These are phyloP conservation scores for Podospora anserina DNA, from an alignment of 495 filamentous ascomycete species.

Conservation along the genomic window DNA sequence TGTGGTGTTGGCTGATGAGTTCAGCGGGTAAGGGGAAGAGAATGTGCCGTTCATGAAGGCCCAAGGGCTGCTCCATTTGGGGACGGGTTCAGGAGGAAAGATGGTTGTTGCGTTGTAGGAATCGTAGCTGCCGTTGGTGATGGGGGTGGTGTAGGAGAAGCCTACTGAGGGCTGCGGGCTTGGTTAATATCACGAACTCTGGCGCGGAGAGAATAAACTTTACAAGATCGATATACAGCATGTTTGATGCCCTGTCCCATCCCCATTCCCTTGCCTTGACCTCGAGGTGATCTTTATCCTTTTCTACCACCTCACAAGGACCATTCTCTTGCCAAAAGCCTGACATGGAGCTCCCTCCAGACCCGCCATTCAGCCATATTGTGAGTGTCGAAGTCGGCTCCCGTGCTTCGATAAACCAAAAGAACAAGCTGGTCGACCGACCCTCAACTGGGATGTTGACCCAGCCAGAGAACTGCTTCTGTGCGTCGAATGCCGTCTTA, in stretches of 20 bases:
- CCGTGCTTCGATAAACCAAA: constrained; percentile 71
- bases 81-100: constrained; percentile 28
- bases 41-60: constrained; percentile 61
- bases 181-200: background rate
- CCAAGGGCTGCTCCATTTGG: constrained; percentile 23
- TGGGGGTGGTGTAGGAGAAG: constrained; percentile 54
- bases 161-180: constrained; percentile 39
- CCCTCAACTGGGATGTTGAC: constrained; percentile 48
- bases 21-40: constrained; percentile 46
- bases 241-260: constrained; percentile 71
- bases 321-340: constrained; percentile 63
- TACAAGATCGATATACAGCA: constrained; percentile 69
- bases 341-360: constrained; percentile 62
- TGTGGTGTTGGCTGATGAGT: constrained; percentile 61
- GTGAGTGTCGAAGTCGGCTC: constrained; percentile 58
- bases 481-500: constrained; percentile 52
- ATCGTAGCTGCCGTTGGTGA: constrained; percentile 47
- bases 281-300: constrained; percentile 49
- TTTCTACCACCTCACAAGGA: constrained; percentile 45
- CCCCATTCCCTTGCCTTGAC: constrained; percentile 49
- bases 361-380: constrained; percentile 69
- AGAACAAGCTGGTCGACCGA: constrained; percentile 66
- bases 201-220: constrained; percentile 24
- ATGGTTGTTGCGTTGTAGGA: constrained; percentile 34
- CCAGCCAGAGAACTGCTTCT: constrained; percentile 54